A percentile compares a stretch with the other conserved stretches of the same genome.
Conservation (phyloP, 805 yeast species). For the Monosporozyma solicola region DNA sequence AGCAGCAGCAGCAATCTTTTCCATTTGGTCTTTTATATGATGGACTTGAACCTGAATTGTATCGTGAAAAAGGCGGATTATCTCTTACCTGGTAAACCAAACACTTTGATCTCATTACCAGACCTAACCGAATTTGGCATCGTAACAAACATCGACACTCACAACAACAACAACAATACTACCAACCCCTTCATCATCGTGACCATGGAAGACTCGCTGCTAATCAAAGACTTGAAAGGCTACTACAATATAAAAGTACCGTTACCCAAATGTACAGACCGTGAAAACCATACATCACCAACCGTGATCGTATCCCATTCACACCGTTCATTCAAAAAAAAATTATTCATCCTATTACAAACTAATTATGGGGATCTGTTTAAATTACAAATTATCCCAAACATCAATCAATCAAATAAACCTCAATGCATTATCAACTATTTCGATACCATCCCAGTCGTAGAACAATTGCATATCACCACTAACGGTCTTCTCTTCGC, state of each 20-base stretch:
- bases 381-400: constrained; percentile 49
- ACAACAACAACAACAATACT: constrained; percentile 37
- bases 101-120: constrained; percentile 57
- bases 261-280: constrained; percentile 43
- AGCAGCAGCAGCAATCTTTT: constrained; percentile 19
- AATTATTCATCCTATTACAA: constrained; percentile 64
- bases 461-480: constrained; percentile 49
- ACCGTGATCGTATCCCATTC: constrained; percentile 45
- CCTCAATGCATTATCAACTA: constrained; percentile 45
- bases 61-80: constrained; percentile 46
- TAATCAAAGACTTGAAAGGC: constrained; percentile 40
- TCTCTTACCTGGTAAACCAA: constrained; percentile 32
- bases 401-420: constrained; percentile 30
- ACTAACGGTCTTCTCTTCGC: constrained; percentile 71
- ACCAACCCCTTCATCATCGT: constrained; percentile 36
- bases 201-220: constrained; percentile 47
- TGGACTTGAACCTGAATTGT: constrained; percentile 80
- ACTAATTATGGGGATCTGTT: constrained; percentile 64
- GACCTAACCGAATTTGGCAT: constrained; percentile 28
- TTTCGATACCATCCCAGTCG: constrained; percentile 67
- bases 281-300: constrained; percentile 5
- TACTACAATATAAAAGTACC: constrained; percentile 35
- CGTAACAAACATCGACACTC: constrained; percentile 4
- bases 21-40: constrained; percentile 58
- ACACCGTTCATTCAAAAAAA: constrained; percentile 53